phyloP scores from a whole-genome alignment of 345 rosid species.

The Stellera chamaejasme region DNA sequence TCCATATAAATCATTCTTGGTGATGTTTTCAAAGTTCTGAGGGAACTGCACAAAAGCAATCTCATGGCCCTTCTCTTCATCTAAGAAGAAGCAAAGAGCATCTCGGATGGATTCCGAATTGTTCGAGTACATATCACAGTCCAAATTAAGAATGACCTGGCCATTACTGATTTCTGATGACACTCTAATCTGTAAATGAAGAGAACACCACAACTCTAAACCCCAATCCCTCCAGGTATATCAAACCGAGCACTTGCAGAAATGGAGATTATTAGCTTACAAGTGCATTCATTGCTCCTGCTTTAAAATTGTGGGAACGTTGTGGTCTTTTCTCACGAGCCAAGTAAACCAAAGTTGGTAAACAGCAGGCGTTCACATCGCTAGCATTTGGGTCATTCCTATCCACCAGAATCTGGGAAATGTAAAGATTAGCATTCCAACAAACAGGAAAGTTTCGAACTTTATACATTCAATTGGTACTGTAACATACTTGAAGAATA shows the following conservation, averaged over 20 bases:
- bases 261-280: conserved; percentile 22
- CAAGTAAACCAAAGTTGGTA: conserved; percentile 68
- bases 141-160: conserved; percentile 46
- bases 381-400: conserved; percentile 26
- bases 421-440: neutral
- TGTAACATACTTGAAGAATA: conserved; percentile 42
- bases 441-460: neutral
- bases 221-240: too few species aligned
- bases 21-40: conserved; percentile 38
- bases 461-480: neutral
- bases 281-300: conserved; percentile 85
- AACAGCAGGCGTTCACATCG: conserved; percentile 19
- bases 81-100: conserved; percentile 83
- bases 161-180: conserved; percentile 58
- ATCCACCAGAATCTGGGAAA: conserved; percentile 46
- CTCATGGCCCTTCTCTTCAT: conserved; percentile 49
- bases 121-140: conserved; percentile 85
- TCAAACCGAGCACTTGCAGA: neutral
- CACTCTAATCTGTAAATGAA: conserved; percentile 46
- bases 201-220: neutral
- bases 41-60: conserved; percentile 71
- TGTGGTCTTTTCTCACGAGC: conserved; percentile 72
- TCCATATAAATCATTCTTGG: conserved; percentile 51
- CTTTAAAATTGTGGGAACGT: conserved; percentile 67
- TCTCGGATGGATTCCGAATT: conserved; percentile 43